These are phyloP conservation scores for Ilyonectria robusta DNA, from an alignment of 2,329 filamentous ascomycete species.

Conservation along the genomic window DNA sequence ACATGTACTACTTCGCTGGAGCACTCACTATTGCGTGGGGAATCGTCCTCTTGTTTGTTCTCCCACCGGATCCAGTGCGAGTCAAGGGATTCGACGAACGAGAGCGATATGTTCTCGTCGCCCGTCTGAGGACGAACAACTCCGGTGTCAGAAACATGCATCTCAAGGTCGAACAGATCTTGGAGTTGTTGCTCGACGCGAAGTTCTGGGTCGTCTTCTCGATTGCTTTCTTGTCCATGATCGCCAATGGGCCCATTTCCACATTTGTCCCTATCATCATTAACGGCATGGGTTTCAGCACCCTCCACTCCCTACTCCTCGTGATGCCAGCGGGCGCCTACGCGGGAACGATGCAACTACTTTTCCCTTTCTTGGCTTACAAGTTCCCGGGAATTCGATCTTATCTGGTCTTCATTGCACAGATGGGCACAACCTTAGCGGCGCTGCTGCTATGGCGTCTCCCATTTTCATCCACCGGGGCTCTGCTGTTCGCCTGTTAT, in stretches of 20 bases:
- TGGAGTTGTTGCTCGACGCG: conserved; percentile 51
- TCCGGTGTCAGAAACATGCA: conserved; percentile 59
- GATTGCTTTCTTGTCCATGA: conserved; percentile 55
- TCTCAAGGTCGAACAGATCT: conserved; percentile 60
- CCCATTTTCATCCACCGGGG: conserved; percentile 49
- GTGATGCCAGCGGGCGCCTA: conserved; percentile 52
- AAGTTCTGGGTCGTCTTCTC: conserved; percentile 59
- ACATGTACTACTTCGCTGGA: conserved; percentile 49
- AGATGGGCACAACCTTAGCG: conserved; percentile 57
- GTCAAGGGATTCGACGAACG: conserved; percentile 49
- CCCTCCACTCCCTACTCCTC: conserved; percentile 59
- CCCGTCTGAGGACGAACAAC: conserved; percentile 50
- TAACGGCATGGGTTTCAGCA: conserved; percentile 59
- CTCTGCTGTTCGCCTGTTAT: conserved; percentile 62
- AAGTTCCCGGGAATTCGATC: conserved; percentile 52
- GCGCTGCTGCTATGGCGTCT: conserved; percentile 38
- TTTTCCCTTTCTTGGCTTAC: conserved; percentile 58
- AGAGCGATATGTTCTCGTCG: conserved; percentile 49
- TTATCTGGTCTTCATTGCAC: conserved; percentile 57
- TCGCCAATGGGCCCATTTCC: conserved; percentile 61
- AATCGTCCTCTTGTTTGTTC: conserved; percentile 53
- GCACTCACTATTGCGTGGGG: conserved; percentile 58
- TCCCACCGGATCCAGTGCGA: conserved; percentile 58
- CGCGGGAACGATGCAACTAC: conserved; percentile 54
- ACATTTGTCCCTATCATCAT: conserved; percentile 63